These are phyloP conservation scores for Penicillium vulpinum DNA, from an alignment of 2,329 filamentous ascomycete genomes.

Conservation along the genomic window DNA sequence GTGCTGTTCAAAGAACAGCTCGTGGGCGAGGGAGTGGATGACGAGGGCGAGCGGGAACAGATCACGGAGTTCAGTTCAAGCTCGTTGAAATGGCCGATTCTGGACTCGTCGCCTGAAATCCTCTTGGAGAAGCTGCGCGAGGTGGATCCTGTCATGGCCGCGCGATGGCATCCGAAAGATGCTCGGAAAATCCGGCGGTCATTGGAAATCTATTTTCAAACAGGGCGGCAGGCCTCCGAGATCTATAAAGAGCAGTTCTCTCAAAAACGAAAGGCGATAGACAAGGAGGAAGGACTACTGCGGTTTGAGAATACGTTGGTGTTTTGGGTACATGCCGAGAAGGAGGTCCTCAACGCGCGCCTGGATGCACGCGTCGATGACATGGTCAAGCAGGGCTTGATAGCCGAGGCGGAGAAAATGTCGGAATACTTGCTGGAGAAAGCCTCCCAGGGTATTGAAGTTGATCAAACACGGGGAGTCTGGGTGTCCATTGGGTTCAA, in stretches of 20 bases:
- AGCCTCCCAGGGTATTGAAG: conserved; percentile 49
- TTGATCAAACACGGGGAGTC: conserved; percentile 80
- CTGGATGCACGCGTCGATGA: conserved; percentile 77
- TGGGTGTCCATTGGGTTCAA: conserved; percentile 98
- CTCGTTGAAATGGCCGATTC: conserved; percentile 62
- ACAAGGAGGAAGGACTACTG: conserved; percentile 36
- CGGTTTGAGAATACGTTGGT: conserved; percentile 62
- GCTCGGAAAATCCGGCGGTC: conserved; percentile 85
- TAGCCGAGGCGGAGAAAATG: conserved; percentile 62
- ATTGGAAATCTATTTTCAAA: conserved; percentile 83
- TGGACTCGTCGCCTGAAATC: conserved; percentile 68
- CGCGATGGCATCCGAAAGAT: conserved; percentile 92
- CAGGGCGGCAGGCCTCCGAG: conserved; percentile 77
- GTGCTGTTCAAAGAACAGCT: conserved; percentile 77
- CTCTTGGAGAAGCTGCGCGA: conserved; percentile 72
- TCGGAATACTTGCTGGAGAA: conserved; percentile 49
- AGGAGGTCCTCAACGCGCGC: conserved; percentile 65
- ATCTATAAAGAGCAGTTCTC: conserved; percentile 76
- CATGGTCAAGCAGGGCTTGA: conserved; percentile 70
- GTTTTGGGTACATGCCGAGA: conserved; percentile 83
- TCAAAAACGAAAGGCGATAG: conserved; percentile 25
- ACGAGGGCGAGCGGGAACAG: conserved; percentile 29
- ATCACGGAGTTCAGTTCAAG: conserved; percentile 18
- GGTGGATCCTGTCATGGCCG: conserved; percentile 86
- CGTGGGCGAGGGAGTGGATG: conserved; percentile 43